Percentiles rank a stretch among this genome's conserved stretches.
phyloP scores from a whole-genome alignment of 176 grass and related monocot genomes.

The Canna indica region DNA sequence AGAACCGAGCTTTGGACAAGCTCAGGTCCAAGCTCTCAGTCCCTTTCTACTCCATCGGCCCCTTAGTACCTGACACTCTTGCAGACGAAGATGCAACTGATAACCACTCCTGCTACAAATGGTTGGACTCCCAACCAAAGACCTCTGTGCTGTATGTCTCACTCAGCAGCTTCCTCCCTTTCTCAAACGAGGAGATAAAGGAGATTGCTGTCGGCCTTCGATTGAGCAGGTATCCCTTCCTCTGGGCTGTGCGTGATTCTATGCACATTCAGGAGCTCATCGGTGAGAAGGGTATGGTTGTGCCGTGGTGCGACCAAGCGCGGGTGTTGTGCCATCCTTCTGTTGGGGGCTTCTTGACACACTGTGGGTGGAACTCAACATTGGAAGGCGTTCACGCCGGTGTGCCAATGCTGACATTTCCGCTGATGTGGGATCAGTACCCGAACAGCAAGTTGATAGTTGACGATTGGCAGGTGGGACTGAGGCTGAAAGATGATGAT shows the following conservation, averaged over 20 bases:
- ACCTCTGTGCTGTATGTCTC: slow-evolving; percentile 56
- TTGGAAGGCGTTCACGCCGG: slow-evolving; percentile 39
- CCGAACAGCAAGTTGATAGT: slow-evolving; percentile 34
- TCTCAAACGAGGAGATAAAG: slow-evolving; percentile 31
- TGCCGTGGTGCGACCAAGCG: slow-evolving; percentile 65
- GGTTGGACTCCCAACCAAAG: slow-evolving; percentile 38
- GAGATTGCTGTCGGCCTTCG: slow-evolving; percentile 37
- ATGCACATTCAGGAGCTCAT: background rate
- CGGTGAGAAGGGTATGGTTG: slow-evolving; percentile 35
- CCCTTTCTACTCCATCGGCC: slow-evolving; percentile 15
- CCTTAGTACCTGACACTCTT: slow-evolving; percentile 5
- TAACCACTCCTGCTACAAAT: slow-evolving; percentile 15
- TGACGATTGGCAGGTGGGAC: slow-evolving; percentile 44
- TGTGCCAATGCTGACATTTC: slow-evolving; percentile 41
- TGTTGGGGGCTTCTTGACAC: slow-evolving; percentile 52
- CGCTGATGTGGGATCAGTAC: slow-evolving; percentile 52
- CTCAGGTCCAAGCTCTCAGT: slow-evolving; percentile 24
- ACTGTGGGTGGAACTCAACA: slow-evolving; percentile 73
- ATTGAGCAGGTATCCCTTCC: slow-evolving; percentile 29
- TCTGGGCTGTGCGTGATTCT: slow-evolving; percentile 42
- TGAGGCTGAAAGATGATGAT: slow-evolving; percentile 37
- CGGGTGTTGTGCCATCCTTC: slow-evolving; percentile 45
- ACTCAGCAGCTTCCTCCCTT: slow-evolving; percentile 45
- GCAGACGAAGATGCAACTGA: slow-evolving; percentile 6
- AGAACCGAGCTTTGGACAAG: slow-evolving; percentile 24